Percentiles rank a stretch among this genome's conserved stretches.
Evolutionary conservation across 169 alveolate species (phyloP).

Genomic region (Plasmodium coatneyi): DNA sequence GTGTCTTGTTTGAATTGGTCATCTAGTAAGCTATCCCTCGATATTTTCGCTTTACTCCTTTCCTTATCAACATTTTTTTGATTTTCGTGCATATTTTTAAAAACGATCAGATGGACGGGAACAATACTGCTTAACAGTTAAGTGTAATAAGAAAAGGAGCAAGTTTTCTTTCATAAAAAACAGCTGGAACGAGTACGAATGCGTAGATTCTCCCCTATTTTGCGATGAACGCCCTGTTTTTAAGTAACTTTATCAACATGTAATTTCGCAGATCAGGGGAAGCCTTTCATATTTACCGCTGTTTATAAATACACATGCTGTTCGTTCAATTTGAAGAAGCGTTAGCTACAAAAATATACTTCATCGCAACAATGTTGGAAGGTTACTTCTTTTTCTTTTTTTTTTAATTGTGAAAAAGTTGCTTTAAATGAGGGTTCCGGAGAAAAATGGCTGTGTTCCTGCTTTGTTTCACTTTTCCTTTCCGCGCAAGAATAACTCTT

Average conservation of each 20-base stretch:
- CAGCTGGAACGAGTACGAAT: neutral
- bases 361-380: neutral
- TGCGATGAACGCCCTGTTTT: neutral
- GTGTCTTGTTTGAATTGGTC: constrained; percentile 36
- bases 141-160: neutral
- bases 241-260: neutral
- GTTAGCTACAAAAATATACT: neutral
- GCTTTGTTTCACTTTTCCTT: neutral
- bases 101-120: neutral
- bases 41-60: neutral
- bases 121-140: neutral
- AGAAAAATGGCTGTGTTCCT: neutral
- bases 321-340: neutral
- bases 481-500: neutral
- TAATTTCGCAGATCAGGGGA: neutral
- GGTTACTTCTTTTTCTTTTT: neutral
- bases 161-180: neutral
- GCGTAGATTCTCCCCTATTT: neutral
- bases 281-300: neutral
- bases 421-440: neutral
- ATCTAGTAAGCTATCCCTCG: constrained; percentile 66
- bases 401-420: neutral
- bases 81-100: constrained; percentile 20
- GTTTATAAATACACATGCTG: neutral
- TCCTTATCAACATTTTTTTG: constrained; percentile 3